These are phyloP conservation scores for Diphasiastrum complanatum DNA, from an alignment of 83 land plant genomes.

Conservation along the genomic window DNA sequence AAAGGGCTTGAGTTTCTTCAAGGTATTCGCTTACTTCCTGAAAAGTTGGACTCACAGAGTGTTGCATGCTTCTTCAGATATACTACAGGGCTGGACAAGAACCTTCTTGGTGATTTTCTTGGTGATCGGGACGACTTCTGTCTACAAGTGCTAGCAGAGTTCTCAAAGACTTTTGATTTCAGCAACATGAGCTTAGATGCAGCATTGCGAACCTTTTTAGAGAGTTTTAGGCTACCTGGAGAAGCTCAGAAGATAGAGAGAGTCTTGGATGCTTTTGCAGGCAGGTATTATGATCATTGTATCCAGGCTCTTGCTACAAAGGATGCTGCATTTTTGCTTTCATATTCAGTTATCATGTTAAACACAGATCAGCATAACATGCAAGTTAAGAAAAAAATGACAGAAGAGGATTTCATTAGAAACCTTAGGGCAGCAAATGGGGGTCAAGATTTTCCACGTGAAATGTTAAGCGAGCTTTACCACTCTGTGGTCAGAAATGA, in stretches of 20 bases:
- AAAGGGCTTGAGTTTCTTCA: slow-evolving; percentile 87
- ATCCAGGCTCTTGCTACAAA: slow-evolving; percentile 59
- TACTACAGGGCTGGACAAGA: slow-evolving; percentile 79
- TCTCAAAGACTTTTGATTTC: slow-evolving; percentile 68
- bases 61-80: slow-evolving; percentile 76
- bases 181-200: slow-evolving; percentile 63
- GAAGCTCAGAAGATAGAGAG: slow-evolving; percentile 94
- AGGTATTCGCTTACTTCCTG: slow-evolving; percentile 48
- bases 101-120: slow-evolving; percentile 65
- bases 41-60: slow-evolving; percentile 61
- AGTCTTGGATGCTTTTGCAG: slow-evolving; percentile 85
- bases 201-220: slow-evolving; percentile 69
- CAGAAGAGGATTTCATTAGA: slow-evolving; percentile 93
- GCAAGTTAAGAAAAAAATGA: slow-evolving; percentile 97
- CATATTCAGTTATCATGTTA: slow-evolving; percentile 91
- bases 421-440: slow-evolving; percentile 74
- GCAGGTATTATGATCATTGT: slow-evolving; percentile 70
- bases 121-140: slow-evolving; percentile 82
- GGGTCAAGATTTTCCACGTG: slow-evolving; percentile 84
- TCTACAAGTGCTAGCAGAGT: slow-evolving; percentile 72
- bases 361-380: slow-evolving; percentile 96
- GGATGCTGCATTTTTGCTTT: slow-evolving; percentile 69
- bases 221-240: slow-evolving; percentile 87
- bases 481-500: slow-evolving; percentile 63
- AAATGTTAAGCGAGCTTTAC: slow-evolving; percentile 69